Evolutionary conservation across 176 grass and related monocot species (phyloP), one percentile per base, ranked within the genome.

Genomic region (Aegilops sharonensis): DNA sequence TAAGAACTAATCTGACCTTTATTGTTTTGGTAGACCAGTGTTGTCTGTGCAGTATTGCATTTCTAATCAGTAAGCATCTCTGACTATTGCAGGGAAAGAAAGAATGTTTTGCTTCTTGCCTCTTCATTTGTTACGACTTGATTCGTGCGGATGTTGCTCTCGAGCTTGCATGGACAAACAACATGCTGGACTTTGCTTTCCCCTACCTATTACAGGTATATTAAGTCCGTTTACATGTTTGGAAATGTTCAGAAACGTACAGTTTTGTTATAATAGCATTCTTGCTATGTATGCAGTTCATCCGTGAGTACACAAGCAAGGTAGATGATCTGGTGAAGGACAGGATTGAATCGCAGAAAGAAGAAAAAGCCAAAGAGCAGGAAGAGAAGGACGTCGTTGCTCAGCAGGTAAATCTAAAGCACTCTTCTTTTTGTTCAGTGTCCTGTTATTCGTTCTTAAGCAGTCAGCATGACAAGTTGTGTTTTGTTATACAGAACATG

Each of bases 161-260:
- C 79, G 97, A 99, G 87, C 97, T 97, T 89, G 97, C 97, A 37
- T 99, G 97, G 94, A 91, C 94, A 78, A 99, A 99, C 82, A 94
- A 95, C 79, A 94, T 99, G 94, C 43, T 99, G 31, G 97, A 97
- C 85, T 97, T 99, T 83, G 94, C 94, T 75, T 97, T 99, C 90
- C 97, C 97, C 80, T 99, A 93, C 88, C 79, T 99, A 56, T 82
- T 99, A 64, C 97, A 99, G 97, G 97, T 99, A 89, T 75, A 11
- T 80, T 68, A 36, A 83, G 62, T 84, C 13, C 3, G 17, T 39
- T 4, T 75, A 37, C 37, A 20, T 57, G 5, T 80, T 39, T 75
- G 77, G 14, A 72, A 32, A 8, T 11, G 1, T 79, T 47, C 25
- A 70, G 78, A 78, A 54, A 34, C 11, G 5, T 29, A 73, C 6